Evolutionary conservation across 1,284 basidiomycete genomes (phyloP).

Genomic region (Hymenochaete sp.): DNA sequence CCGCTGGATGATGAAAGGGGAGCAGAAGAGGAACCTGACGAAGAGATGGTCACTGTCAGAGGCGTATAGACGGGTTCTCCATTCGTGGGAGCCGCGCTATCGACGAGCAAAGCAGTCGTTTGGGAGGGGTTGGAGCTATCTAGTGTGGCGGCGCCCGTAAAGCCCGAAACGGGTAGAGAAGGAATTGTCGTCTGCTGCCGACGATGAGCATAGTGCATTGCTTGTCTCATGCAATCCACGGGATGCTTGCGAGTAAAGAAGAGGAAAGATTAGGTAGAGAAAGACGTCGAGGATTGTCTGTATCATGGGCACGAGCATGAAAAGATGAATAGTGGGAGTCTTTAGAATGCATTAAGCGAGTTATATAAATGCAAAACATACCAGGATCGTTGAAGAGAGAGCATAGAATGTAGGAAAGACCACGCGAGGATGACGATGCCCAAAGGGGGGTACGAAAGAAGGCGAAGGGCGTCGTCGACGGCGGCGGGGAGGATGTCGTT

Average conservation of each 20-base stretch:
- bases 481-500: background rate
- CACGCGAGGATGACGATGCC: background rate
- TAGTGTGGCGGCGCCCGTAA: background rate
- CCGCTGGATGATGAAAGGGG: slow-evolving; percentile 1
- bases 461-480: background rate
- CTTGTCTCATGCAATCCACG: no score
- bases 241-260: background rate
- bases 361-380: background rate
- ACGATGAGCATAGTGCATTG: slow-evolving; percentile 4
- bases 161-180: background rate
- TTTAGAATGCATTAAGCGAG: background rate
- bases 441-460: background rate
- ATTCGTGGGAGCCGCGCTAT: background rate
- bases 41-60: background rate
- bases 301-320: background rate
- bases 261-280: background rate
- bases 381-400: background rate
- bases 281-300: background rate
- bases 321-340: background rate
- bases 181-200: slow-evolving; percentile 5
- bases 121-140: background rate
- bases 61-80: background rate
- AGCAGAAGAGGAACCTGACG: background rate
- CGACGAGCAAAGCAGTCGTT: background rate
- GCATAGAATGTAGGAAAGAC: background rate